A percentile compares a stretch with the other conserved stretches of the same genome.
Conservation (phyloP, 179 eudicot species). For the Carnegiea gigantea region DNA sequence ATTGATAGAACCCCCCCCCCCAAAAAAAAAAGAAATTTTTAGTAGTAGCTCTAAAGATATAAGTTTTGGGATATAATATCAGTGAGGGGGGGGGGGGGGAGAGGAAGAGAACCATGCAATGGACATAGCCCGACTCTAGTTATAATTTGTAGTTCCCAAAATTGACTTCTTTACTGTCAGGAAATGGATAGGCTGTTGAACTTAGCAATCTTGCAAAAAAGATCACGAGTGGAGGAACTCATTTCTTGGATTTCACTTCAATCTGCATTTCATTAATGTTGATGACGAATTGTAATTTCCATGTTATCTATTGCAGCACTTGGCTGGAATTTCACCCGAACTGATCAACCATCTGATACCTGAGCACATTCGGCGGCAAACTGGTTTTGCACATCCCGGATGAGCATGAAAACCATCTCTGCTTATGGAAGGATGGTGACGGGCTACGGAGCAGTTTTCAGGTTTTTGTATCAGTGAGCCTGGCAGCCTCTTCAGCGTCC, state of each 20-base stretch:
- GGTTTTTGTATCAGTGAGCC: constrained; percentile 21
- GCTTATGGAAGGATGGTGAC: constrained; percentile 14
- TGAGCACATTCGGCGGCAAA: constrained; percentile 62
- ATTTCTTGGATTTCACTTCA: not conserved
- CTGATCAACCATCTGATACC: constrained; percentile 72
- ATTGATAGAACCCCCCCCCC: no score
- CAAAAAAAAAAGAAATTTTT: no score
- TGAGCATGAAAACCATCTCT: constrained; percentile 12
- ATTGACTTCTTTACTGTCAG: not conserved
- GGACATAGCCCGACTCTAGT: no score
- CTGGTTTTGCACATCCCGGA: constrained; percentile 52
- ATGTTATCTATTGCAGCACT: constrained; percentile 49
- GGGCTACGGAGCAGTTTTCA: constrained; percentile 14
- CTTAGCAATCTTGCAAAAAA: not conserved
- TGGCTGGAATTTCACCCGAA: constrained; percentile 64
- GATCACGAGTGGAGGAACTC: no score
- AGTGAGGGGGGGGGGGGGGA: no score
- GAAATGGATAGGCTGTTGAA: not conserved
- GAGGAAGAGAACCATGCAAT: no score
- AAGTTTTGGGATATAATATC: no score
- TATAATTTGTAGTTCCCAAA: not conserved
- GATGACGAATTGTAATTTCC: not conserved
- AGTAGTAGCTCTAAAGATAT: no score
- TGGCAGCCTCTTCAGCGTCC: constrained; percentile 10
- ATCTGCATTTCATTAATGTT: not conserved